Evolutionary conservation across 2,329 filamentous ascomycete species (phyloP), one percentile per base, ranked within the genome.

Genomic region (Penicillium sp.): DNA sequence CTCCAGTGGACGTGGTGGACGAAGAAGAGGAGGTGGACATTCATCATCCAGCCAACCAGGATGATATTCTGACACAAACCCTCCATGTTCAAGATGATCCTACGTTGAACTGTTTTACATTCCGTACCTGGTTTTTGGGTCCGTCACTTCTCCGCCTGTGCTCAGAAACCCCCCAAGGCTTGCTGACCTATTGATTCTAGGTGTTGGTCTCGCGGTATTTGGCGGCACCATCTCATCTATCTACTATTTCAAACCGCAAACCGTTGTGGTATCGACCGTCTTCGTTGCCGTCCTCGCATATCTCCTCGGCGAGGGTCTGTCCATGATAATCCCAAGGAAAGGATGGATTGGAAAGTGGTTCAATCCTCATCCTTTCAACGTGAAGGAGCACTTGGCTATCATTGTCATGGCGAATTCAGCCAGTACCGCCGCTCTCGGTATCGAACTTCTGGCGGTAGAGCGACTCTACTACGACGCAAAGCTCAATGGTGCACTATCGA

Each of bases 201-300:
- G 74, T 11, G 55, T 74, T 37, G 73, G 68, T 4, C 61, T 78
- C 7, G 70, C 74, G 13, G 57, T 62, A 21, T 75, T 76, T 49
- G 75, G 71, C n/a, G 71, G 72, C 19, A 74, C 76, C 6, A 68
- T 81, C 6, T 71, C 73, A 37, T 74, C 75, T 33, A 80, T 82
- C 54, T 81, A 75, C 62, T 75, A 77, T 50, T 81, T 81, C 71
- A 80, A 80, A 62, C 79, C 80, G 2, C 79, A 80, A 62, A 71
- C 70, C 4, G 75, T 82, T 48, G 73, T 62, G 26, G 75, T 82
- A 10, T 78, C 76, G 1, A 67, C 72, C 16, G 76, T 81, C 21
- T 81, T 81, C 64, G 56, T 81, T 53, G 73, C 74, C 3, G 75
- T 82, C 27, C 71, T 81, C 14, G 72, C 71, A 33, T 81, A 80